Evolutionary conservation across 1,284 basidiomycete genomes (phyloP).

Genomic region (Gastroboletus turbinatus): DNA sequence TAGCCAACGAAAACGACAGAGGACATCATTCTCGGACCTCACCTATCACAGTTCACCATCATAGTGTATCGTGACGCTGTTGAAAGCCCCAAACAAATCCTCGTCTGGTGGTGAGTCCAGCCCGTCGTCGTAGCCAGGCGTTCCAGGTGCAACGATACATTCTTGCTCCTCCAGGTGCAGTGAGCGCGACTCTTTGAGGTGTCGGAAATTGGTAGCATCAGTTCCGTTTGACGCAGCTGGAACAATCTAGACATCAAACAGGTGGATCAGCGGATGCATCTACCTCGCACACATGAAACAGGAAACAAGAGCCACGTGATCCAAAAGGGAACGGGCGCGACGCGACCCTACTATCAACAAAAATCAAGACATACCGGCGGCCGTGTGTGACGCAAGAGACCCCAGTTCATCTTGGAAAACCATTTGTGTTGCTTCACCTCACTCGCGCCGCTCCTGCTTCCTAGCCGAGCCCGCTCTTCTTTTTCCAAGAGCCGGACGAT

Average conservation of each 20-base stretch:
- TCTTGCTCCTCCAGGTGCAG: constrained; percentile 80
- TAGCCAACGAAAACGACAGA: constrained; percentile 18
- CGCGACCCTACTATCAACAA: constrained; percentile 5
- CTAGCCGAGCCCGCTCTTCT: constrained; percentile 86
- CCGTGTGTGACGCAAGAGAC: constrained; percentile 86
- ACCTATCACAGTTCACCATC: constrained; percentile 58
- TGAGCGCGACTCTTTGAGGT: constrained; percentile 86
- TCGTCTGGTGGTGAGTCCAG: constrained; percentile 43
- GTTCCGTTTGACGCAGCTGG: constrained; percentile 80
- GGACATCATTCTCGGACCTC: neutral
- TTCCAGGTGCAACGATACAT: constrained; percentile 35
- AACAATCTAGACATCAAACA: constrained; percentile 60
- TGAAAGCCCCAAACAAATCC: constrained; percentile 81
- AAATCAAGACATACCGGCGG: constrained; percentile 73
- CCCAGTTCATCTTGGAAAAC: constrained; percentile 97
- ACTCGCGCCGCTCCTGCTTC: constrained; percentile 91
- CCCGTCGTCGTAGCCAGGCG: constrained; percentile 45
- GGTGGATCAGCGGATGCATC: constrained; percentile 23
- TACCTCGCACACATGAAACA: constrained; percentile 10
- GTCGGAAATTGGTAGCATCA: constrained; percentile 90
- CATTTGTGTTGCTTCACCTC: constrained; percentile 99
- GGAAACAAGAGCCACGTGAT: constrained; percentile 14
- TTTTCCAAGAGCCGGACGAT: constrained; percentile 91
- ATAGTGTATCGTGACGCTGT: constrained; percentile 84
- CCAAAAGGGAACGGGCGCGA: neutral